Conservation (phyloP, 208 protist species). For the Wallacemonas sp. region DNA sequence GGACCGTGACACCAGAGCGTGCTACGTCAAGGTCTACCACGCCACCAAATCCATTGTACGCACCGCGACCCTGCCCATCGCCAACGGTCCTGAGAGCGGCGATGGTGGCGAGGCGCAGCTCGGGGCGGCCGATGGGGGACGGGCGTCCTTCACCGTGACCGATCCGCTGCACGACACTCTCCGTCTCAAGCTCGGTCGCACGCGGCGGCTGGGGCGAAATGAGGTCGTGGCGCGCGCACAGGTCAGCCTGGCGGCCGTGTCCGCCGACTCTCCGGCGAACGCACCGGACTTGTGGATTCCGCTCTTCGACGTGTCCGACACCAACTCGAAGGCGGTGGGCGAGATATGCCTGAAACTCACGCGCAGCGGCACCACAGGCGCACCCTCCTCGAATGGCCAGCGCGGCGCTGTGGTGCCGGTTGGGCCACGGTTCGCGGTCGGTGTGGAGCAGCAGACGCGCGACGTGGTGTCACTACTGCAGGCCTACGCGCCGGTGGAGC, state of each 20-base stretch:
- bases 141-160: constrained; percentile 13
- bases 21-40: constrained; percentile 24
- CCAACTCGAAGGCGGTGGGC: background rate
- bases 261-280: background rate
- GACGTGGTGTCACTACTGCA: constrained; percentile 26
- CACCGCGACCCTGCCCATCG: constrained; percentile 11
- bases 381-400: too few species aligned
- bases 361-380: background rate
- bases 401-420: too few species aligned
- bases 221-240: constrained; percentile 22
- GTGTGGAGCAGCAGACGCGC: background rate
- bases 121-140: constrained; percentile 8
- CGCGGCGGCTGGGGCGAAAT: constrained; percentile 20
- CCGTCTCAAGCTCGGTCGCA: constrained; percentile 16
- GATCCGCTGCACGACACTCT: constrained; percentile 9
- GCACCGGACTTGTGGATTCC: constrained; percentile 4
- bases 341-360: constrained; percentile 12
- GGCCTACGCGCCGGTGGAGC: constrained; percentile 10
- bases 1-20: constrained; percentile 31
- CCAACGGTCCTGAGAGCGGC: background rate
- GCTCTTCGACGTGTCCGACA: constrained; percentile 10
- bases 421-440: too few species aligned
- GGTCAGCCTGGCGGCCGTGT: constrained; percentile 19
- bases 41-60: constrained; percentile 8
- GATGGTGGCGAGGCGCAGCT: constrained; percentile 6